Evolutionary conservation across 306 rosid species (phyloP).

Genomic region (Quillaja saponaria): DNA sequence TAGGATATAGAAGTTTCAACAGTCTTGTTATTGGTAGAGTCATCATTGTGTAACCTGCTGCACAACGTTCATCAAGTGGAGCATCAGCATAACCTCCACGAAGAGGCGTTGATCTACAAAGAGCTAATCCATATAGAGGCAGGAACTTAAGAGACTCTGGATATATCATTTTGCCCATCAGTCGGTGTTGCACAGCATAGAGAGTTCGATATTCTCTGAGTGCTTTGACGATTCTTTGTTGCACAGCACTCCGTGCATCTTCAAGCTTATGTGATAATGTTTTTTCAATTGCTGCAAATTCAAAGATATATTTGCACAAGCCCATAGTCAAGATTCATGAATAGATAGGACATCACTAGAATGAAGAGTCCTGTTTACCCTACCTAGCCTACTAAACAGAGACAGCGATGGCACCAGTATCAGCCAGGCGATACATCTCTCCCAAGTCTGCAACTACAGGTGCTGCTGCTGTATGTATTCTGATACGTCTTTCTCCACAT

Average conservation of each 20-base stretch:
- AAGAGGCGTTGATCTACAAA: conserved; percentile 75
- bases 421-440: conserved; percentile 89
- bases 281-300: conserved; percentile 87
- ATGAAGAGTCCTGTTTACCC: conserved; percentile 24
- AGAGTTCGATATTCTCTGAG: conserved; percentile 88
- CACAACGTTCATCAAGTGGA: conserved; percentile 85
- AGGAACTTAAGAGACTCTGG: conserved; percentile 86
- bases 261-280: conserved; percentile 83
- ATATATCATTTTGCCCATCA: conserved; percentile 87
- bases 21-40: conserved; percentile 71
- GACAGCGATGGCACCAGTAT: conserved; percentile 84
- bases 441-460: conserved; percentile 88
- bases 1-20: conserved; percentile 88
- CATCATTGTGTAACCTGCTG: conserved; percentile 85
- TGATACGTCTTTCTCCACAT: conserved; percentile 97
- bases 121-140: conserved; percentile 82
- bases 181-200: conserved; percentile 89
- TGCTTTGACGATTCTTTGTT: conserved; percentile 78
- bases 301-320: conserved; percentile 25
- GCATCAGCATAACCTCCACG: conserved; percentile 91
- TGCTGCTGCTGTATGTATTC: conserved; percentile 91
- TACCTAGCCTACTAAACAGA: conserved; percentile 85
- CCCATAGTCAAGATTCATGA: conserved; percentile 25
- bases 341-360: conserved; percentile 17
- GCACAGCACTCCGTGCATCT: conserved; percentile 81